Base-by-base conservation (phyloP, 139 green algal species). In the Closterium sp. region DNA sequence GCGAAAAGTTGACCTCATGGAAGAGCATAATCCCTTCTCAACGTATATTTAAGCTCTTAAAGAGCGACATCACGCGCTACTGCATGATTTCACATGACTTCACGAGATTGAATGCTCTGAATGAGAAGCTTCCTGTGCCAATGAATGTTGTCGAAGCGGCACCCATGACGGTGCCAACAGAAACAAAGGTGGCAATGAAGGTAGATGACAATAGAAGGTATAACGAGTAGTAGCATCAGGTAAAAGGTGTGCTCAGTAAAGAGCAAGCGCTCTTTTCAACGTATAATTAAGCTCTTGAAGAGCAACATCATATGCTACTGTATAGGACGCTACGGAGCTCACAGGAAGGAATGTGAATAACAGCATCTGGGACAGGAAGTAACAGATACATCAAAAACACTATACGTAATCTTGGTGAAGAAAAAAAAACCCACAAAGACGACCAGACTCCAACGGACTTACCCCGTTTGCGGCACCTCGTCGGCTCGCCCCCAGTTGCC, bases 401-500 rank as follows among this genome's bases (percentile, higher is more conserved):
- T 50, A 7, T 50, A 50, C 38, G 13, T 50, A 50, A 13, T 50
- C 38, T 50, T 50, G 13, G 3, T 38, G 32, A 9, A 50, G n/a
- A 50, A 29, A 29, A 28, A 86, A n/a, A 86, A 28, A n/a, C 27
- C 27, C 4, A n/a, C 27, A n/a, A 86, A 6, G 24, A 19, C n/a
- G 19, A 87, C 2, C n/a, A 19, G n/a, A 87, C 10, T 22, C 85
- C 27, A 10, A 31, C n/a, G 28, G 85, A 31, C 85, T 24, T 87
- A 87, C 85, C 28, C 85, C n/a, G 28, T 31, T 32, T 30, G n/a
- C 22, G 30, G 89, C 30, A 91, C 34, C 86, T 93, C 90, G 85
- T 85, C 90, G 24, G 91, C 91, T n/a, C 73, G 29, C 4, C 91
- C 91, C 91, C 91, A 93, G 70, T 93, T 93, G 88, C 91, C 91